Evolutionary conservation across 768 basidiomycete genomes (phyloP).

Genomic region (Tylopilus intermedius): DNA sequence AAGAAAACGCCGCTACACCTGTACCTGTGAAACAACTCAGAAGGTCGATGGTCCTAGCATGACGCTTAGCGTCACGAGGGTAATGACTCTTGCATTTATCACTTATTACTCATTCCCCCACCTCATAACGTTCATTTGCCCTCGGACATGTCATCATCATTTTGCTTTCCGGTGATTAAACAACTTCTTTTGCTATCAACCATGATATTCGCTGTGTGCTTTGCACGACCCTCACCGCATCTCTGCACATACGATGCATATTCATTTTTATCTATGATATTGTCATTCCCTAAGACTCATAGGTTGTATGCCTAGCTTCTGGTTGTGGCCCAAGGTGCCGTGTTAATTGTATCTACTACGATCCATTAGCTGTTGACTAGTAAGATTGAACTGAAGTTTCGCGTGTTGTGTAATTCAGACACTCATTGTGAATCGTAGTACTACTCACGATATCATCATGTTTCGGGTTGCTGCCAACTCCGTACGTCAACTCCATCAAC

Average conservation of each 20-base stretch:
- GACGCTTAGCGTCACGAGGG: background rate
- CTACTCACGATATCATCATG: background rate
- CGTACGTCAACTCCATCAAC: background rate
- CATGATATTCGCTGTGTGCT: conserved; percentile 6
- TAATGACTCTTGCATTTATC: conserved; percentile 10
- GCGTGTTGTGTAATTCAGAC: too few relatives aligned
- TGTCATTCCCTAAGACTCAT: conserved; percentile 4
- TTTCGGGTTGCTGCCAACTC: background rate
- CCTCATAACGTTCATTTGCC: conserved; percentile 9
- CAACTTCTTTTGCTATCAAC: conserved; percentile 4
- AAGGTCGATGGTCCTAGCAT: conserved; percentile 17
- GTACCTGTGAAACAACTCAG: conserved; percentile 13
- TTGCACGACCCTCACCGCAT: conserved; percentile 1
- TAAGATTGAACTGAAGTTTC: too few relatives aligned
- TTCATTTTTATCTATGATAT: conserved; percentile 17
- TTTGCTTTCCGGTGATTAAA: conserved; percentile 11
- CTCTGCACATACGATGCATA: conserved; percentile 13
- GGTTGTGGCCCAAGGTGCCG: conserved; percentile 2
- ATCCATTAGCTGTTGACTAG: background rate
- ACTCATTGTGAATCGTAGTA: background rate
- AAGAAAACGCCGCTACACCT: conserved; percentile 48
- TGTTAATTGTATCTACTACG: conserved; percentile 16
- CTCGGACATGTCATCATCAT: conserved; percentile 10
- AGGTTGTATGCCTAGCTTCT: conserved; percentile 25
- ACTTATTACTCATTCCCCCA: background rate